Percentiles rank a stretch among this genome's conserved stretches.
Conservation (phyloP, 345 rosid species). For the Alliaria petiolata region DNA sequence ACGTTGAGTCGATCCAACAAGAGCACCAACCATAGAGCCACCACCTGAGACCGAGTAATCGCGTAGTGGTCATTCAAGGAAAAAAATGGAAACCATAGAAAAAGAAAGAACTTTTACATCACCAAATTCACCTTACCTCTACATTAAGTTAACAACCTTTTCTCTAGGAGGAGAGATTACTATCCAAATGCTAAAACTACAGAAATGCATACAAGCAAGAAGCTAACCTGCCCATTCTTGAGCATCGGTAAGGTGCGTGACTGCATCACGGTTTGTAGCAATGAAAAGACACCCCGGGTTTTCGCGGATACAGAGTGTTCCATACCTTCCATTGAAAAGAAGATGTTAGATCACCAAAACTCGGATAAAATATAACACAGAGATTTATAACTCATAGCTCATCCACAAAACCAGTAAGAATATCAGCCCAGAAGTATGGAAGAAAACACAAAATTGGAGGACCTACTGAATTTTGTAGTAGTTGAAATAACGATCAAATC, state of each 20-base stretch:
- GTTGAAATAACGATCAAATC: conserved; percentile 82
- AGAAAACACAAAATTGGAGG: background rate
- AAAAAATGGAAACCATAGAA: background rate
- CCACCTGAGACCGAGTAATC: conserved; percentile 56
- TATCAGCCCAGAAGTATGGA: background rate
- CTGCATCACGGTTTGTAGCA: conserved; percentile 94
- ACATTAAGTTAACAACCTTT: background rate
- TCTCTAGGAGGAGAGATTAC: background rate
- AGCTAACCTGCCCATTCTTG: conserved; percentile 95
- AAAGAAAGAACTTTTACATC: background rate
- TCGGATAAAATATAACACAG: background rate
- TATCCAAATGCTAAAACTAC: background rate
- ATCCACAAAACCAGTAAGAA: background rate
- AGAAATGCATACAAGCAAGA: background rate
- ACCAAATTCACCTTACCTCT: background rate
- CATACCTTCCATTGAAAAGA: conserved; percentile 54
- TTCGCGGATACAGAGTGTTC: conserved; percentile 88
- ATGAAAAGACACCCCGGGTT: conserved; percentile 94
- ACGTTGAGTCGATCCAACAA: conserved; percentile 72
- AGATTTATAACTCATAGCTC: background rate
- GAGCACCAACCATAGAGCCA: conserved; percentile 95
- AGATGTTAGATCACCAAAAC: background rate
- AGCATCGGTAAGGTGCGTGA: conserved; percentile 88
- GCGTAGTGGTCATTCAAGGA: background rate
- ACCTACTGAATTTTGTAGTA: conserved; percentile 92